phyloP scores from a whole-genome alignment of 305 asterid genomes.

The Fraxinus platypoda region DNA sequence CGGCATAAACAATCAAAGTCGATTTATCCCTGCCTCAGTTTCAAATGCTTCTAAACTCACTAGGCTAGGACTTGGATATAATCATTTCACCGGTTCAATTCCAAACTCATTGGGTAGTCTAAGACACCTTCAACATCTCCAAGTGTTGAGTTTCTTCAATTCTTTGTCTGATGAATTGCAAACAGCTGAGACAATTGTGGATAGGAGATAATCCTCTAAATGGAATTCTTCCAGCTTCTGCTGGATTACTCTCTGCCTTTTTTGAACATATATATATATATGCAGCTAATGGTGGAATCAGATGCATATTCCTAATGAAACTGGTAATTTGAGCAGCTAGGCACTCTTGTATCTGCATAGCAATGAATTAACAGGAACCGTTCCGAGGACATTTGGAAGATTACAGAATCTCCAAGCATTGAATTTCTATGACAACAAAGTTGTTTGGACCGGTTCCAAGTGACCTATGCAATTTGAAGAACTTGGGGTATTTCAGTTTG shows the following conservation, averaged over 20 bases:
- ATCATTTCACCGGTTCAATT: slow-evolving; percentile 30
- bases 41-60: slow-evolving; percentile 37
- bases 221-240: slow-evolving; percentile 32
- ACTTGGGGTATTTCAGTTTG: slow-evolving; percentile 3
- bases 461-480: slow-evolving; percentile 24
- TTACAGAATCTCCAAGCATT: slow-evolving; percentile 29
- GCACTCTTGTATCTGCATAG: slow-evolving; percentile 8
- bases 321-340: slow-evolving; percentile 36
- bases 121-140: slow-evolving; percentile 18
- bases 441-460: slow-evolving; percentile 28
- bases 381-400: slow-evolving; percentile 26
- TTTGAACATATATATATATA: slow-evolving; percentile 11
- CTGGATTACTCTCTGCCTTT: slow-evolving; percentile 34
- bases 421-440: slow-evolving; percentile 9
- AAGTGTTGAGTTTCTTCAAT: slow-evolving; percentile 25
- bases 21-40: slow-evolving; percentile 32
- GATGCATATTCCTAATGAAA: slow-evolving; percentile 35
- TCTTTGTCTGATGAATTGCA: slow-evolving; percentile 36
- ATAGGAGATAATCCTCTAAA: slow-evolving; percentile 29
- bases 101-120: slow-evolving; percentile 37
- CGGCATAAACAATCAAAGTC: slow-evolving; percentile 30
- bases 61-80: slow-evolving; percentile 22
- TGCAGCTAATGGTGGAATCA: slow-evolving; percentile 21
- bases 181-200: slow-evolving; percentile 1
- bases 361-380: slow-evolving; percentile 29